These are phyloP conservation scores for Begonia peltatifolia DNA, from an alignment of 306 rosid genomes.

Conservation along the genomic window DNA sequence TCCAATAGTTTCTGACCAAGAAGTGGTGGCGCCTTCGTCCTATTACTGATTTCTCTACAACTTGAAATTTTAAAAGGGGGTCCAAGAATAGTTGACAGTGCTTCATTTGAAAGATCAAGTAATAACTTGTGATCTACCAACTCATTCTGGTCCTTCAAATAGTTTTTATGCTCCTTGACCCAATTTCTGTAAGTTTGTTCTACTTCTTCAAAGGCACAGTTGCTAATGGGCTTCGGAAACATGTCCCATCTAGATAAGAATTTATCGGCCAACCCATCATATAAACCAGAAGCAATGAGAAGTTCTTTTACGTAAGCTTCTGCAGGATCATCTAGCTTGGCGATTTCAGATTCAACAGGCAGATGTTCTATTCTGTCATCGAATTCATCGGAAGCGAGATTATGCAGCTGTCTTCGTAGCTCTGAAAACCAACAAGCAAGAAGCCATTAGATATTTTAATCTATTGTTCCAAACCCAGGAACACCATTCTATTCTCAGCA, in stretches of 20 bases:
- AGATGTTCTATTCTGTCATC: conserved; percentile 23
- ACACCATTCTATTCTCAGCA: no score
- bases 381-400: conserved; percentile 42
- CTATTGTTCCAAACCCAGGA: no score
- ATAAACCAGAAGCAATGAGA: conserved; percentile 78
- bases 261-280: conserved; percentile 61
- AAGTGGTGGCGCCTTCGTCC: conserved; percentile 28
- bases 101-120: conserved; percentile 66
- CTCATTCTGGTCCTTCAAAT: not conserved
- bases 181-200: conserved; percentile 51
- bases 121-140: conserved; percentile 34
- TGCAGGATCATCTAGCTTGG: conserved; percentile 50
- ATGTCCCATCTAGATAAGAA: conserved; percentile 47
- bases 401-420: conserved; percentile 66
- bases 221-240: conserved; percentile 52
- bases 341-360: conserved; percentile 31
- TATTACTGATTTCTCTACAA: conserved; percentile 24
- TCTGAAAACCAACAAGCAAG: conserved; percentile 32
- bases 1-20: conserved; percentile 52
- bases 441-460: not conserved
- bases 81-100: conserved; percentile 55
- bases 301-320: conserved; percentile 79
- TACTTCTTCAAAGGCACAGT: conserved; percentile 62
- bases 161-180: conserved; percentile 20
- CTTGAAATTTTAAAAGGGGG: conserved; percentile 28